Evolutionary conservation across 2,329 filamentous ascomycete species (phyloP).

Genomic region (Hirsutella rhossiliensis): DNA sequence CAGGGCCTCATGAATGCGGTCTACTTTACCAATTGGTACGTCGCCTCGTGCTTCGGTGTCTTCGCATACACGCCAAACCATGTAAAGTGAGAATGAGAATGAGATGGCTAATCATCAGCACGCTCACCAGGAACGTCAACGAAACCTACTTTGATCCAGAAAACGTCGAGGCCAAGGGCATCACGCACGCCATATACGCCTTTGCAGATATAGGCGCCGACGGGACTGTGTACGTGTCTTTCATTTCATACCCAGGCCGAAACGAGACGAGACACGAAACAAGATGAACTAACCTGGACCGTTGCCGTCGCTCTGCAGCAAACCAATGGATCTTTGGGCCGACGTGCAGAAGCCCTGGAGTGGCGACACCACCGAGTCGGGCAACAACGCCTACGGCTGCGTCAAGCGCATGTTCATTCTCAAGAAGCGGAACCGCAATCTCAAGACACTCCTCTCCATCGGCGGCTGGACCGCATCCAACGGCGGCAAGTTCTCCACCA

Average conservation of each 20-base stretch:
- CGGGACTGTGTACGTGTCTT: slow-evolving; percentile 31
- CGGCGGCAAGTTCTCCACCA: slow-evolving; percentile 47
- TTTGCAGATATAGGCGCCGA: slow-evolving; percentile 34
- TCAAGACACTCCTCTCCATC: slow-evolving; percentile 72
- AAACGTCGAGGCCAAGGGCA: slow-evolving; percentile 51
- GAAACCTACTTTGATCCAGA: slow-evolving; percentile 59
- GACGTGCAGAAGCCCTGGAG: slow-evolving; percentile 57
- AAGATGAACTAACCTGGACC: too few relatives aligned
- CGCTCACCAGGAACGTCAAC: slow-evolving; percentile 42
- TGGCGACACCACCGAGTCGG: slow-evolving; percentile 43
- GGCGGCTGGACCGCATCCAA: slow-evolving; percentile 68
- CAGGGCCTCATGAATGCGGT: slow-evolving; percentile 24
- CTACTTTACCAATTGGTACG: slow-evolving; percentile 44
- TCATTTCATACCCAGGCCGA: background rate
- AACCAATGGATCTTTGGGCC: slow-evolving; percentile 21
- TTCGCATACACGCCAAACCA: too few relatives aligned
- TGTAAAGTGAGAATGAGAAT: background rate
- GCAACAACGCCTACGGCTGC: slow-evolving; percentile 63
- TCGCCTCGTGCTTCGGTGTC: background rate
- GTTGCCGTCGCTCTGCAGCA: slow-evolving; percentile 6
- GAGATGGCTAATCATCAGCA: background rate
- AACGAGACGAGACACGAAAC: too few relatives aligned
- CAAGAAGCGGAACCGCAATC: slow-evolving; percentile 63
- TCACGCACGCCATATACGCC: slow-evolving; percentile 63
- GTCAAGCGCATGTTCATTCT: slow-evolving; percentile 65